Evolutionary conservation across 495 filamentous ascomycete species (phyloP), one percentile per base, ranked within the genome.

Genomic region (Melanomma pulvis-pyrius): DNA sequence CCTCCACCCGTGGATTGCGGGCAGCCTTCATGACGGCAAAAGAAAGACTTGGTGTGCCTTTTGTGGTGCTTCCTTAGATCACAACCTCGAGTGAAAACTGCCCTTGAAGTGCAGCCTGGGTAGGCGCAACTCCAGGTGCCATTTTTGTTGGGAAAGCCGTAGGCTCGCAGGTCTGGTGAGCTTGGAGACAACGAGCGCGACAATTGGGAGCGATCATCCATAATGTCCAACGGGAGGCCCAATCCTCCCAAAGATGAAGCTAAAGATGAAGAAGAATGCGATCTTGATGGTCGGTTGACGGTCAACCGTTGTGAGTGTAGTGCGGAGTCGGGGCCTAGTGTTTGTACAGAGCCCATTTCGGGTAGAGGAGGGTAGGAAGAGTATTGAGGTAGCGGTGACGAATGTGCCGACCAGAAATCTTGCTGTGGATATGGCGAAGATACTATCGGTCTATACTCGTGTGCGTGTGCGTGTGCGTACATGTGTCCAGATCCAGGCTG

Each of bases 11-110:
- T 75, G 5, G 81, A 75, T 68, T 87, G 83, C 12, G 85, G 82
- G 68, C 86, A 88, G n/a, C 80, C 81, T 63, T 83, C 79, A 61
- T 85, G 78, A 1, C 84, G 84, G 73, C 86, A 88, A 73, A 87
- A 87, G 26, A 87, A 80, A 22, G 83, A 78, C 63, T 88, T 88
- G 9, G 79, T 82, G 72, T 88, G 86, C 0, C 86, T 77, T 70
- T 86, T 86, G 74, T 80, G 86, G 68, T 88, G 86, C 68, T 88
- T 88, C 26, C 86, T 80, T 36, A 88, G 78, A 69, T 88, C 86
- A 71, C 86, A 88, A 59, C 83, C 83, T 26, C 86, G 79, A 7
- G 81, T 82, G 69, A 88, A 88, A 0, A 77, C 52, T 2, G 84
- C 79, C 53, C 80, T 78, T 1, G 84, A 87, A 15, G 82, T 77